Evolutionary conservation across 495 filamentous ascomycete species (phyloP).

Genomic region (Saxophila tyrrhenica): DNA sequence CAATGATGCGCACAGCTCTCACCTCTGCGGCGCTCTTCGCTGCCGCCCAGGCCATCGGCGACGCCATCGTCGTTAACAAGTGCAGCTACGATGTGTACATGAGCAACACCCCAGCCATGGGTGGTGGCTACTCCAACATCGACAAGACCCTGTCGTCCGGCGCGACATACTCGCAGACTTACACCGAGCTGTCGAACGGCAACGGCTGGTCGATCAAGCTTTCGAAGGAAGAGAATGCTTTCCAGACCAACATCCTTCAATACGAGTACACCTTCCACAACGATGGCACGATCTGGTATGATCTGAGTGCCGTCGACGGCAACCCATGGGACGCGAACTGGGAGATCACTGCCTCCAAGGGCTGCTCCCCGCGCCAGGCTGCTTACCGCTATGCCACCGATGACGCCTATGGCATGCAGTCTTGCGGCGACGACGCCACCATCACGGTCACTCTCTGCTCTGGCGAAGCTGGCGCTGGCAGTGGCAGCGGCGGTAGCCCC

Average conservation of each 20-base stretch:
- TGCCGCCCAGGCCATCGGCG: conserved; percentile 11
- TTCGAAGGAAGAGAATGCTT: conserved; percentile 3
- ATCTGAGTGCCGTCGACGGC: conserved; percentile 23
- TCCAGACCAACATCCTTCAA: conserved; percentile 17
- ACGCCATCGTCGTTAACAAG: conserved; percentile 16
- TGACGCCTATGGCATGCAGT: conserved; percentile 24
- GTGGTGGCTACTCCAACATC: conserved; percentile 7
- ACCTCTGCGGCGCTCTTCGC: conserved; percentile 14
- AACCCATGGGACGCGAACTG: conserved; percentile 22
- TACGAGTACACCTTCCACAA: conserved; percentile 24
- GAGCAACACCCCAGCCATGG: conserved; percentile 11
- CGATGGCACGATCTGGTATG: conserved; percentile 24
- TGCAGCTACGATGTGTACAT: conserved; percentile 22
- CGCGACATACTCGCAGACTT: conserved; percentile 15
- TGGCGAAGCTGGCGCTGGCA: conserved; percentile 7
- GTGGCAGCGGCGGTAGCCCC: conserved; percentile 2
- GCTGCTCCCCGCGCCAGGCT: conserved; percentile 16
- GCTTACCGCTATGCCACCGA: conserved; percentile 24
- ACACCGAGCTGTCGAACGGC: conserved; percentile 19
- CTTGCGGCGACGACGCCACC: conserved; percentile 15
- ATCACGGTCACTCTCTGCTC: conserved; percentile 25
- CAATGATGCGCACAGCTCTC: conserved; percentile 3
- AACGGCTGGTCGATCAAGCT: conserved; percentile 25
- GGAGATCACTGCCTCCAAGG: conserved; percentile 14
- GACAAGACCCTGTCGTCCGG: conserved; percentile 4